phyloP scores from a whole-genome alignment of 2,329 filamentous ascomycete species.

The Plectosphaerella plurivora region DNA sequence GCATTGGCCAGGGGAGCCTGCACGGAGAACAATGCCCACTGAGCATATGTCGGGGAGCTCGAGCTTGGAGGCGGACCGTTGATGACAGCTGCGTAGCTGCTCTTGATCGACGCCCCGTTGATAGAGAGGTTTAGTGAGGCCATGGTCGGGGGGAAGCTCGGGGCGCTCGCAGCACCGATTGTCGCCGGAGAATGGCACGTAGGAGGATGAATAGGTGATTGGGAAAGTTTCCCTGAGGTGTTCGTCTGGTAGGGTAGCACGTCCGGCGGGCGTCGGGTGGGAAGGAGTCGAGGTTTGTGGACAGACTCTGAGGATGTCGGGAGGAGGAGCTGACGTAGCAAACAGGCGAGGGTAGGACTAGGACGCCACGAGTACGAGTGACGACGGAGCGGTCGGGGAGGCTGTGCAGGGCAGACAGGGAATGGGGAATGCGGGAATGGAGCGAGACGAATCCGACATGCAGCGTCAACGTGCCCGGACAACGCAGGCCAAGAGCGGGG shows the following conservation, averaged over 20 bases:
- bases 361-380: neutral
- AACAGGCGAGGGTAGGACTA: neutral
- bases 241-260: neutral
- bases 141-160: conserved; percentile 45
- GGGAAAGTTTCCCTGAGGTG: neutral
- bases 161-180: conserved; percentile 13
- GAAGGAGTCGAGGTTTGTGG: neutral
- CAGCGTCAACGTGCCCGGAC: too few relatives aligned
- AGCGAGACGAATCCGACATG: too few relatives aligned
- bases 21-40: conserved; percentile 94
- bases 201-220: neutral
- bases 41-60: conserved; percentile 75
- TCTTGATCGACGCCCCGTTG: conserved; percentile 80
- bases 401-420: conserved; percentile 1
- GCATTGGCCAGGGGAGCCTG: conserved; percentile 88
- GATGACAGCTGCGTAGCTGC: conserved; percentile 63
- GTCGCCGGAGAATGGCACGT: conserved; percentile 1
- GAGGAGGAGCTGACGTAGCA: conserved; percentile 11
- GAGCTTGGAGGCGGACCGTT: conserved; percentile 46
- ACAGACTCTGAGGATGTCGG: neutral
- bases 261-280: neutral
- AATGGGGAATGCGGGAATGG: neutral
- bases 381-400: conserved; percentile 3
- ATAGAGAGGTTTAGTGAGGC: conserved; percentile 75
- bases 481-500: neutral